A percentile compares a stretch with the other conserved stretches of the same genome.
phyloP scores from a whole-genome alignment of 169 alveolate species.

The Amoebophrya sp. region DNA sequence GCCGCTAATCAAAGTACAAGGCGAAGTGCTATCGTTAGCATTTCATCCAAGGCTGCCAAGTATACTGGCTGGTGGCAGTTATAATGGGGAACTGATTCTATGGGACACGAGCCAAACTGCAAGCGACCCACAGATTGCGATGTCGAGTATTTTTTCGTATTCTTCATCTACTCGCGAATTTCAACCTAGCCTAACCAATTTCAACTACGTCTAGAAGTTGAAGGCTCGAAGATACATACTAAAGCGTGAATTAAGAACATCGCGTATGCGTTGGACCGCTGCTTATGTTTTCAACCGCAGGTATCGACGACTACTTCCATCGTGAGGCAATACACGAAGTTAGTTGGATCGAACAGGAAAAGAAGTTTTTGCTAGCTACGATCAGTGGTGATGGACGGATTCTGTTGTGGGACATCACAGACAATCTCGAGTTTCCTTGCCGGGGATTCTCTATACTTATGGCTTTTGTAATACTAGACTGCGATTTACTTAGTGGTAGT shows the following conservation, averaged over 20 bases:
- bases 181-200: no score
- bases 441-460: background rate
- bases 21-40: background rate
- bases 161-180: background rate
- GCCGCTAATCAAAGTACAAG: background rate
- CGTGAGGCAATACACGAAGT: background rate
- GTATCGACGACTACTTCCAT: constrained; percentile 23
- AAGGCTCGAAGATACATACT: background rate
- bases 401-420: background rate
- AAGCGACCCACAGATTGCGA: background rate
- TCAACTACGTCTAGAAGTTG: background rate
- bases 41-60: background rate
- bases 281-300: background rate
- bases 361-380: background rate
- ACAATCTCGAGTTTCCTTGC: background rate
- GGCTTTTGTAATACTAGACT: no score
- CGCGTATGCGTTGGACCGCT: no score
- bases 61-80: background rate
- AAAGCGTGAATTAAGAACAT: no score
- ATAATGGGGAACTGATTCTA: background rate
- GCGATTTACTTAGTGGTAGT: no score
- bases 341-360: background rate
- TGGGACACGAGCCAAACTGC: background rate
- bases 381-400: background rate
- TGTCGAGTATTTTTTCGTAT: background rate